These are phyloP conservation scores for Fagus crenata DNA, from an alignment of 306 rosid genomes.

Conservation along the genomic window DNA sequence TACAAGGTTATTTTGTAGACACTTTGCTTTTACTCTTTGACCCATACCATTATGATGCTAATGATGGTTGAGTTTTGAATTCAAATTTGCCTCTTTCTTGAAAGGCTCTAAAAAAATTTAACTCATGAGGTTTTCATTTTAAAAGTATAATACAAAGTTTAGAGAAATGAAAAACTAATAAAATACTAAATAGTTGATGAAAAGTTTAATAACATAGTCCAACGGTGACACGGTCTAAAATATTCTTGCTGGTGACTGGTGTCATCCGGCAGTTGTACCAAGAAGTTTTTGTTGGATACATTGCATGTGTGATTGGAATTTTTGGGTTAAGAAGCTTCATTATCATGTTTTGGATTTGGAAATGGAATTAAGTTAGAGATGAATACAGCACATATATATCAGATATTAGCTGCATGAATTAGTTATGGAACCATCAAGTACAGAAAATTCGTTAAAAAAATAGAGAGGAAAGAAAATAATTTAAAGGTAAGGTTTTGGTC, in stretches of 20 bases:
- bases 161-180: not conserved
- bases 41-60: slow-evolving; percentile 10
- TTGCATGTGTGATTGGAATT: not conserved
- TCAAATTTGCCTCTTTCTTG: slow-evolving; percentile 12
- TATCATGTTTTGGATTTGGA: not conserved
- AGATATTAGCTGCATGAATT: not conserved
- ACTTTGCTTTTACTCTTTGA: slow-evolving; percentile 26
- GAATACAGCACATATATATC: not conserved
- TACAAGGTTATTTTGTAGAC: slow-evolving; percentile 14
- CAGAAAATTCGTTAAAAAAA: not conserved
- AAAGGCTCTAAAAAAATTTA: not conserved
- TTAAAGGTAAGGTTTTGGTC: not conserved
- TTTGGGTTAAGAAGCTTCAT: not conserved
- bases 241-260: too few relatives aligned
- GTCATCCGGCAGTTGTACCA: not conserved
- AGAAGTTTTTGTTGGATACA: not conserved
- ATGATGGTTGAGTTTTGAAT: slow-evolving; percentile 26
- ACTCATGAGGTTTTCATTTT: not conserved
- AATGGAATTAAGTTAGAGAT: not conserved
- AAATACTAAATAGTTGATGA: too few relatives aligned
- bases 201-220: too few relatives aligned
- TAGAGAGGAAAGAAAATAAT: not conserved
- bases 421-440: not conserved
- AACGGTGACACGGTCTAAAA: too few relatives aligned
- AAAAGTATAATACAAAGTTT: not conserved